A percentile compares a stretch with the other conserved stretches of the same genome.
Conservation (phyloP, 352 stramenopile species). For the Phytophthora tentaculata region DNA sequence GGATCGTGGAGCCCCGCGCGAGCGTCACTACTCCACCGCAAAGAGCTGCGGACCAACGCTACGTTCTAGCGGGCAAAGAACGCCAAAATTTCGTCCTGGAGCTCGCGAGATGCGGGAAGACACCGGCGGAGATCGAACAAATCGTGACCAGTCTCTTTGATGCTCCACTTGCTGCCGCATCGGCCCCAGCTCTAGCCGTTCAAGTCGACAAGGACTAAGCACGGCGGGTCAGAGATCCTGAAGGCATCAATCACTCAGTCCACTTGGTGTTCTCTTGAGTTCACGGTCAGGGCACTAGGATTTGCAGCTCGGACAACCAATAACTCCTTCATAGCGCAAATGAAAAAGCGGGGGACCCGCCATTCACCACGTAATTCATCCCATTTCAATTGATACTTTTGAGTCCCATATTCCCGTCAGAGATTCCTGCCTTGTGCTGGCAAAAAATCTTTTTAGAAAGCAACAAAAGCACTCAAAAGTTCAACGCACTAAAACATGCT, state of each 20-base stretch:
- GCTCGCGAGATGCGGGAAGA: conserved; percentile 37
- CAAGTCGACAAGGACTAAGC: conserved; percentile 22
- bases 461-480: background rate
- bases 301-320: too few relatives aligned
- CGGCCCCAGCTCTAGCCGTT: conserved; percentile 15
- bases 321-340: too few relatives aligned
- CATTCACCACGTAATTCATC: too few relatives aligned
- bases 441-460: too few relatives aligned
- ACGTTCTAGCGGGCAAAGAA: conserved; percentile 13
- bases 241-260: background rate
- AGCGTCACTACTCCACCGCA: background rate
- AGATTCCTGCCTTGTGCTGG: too few relatives aligned
- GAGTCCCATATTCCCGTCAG: too few relatives aligned
- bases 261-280: background rate
- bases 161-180: conserved; percentile 3
- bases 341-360: too few relatives aligned
- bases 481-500: conserved; percentile 23
- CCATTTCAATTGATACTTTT: too few relatives aligned
- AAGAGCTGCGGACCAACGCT: background rate
- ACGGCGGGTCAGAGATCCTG: background rate
- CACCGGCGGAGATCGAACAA: conserved; percentile 34
- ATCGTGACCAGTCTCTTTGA: conserved; percentile 39
- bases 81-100: conserved; percentile 31
- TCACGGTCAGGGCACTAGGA: too few relatives aligned
- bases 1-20: conserved; percentile 28